phyloP scores from a whole-genome alignment of 176 grass and related monocot genomes.

The Cenchrus americanus region DNA sequence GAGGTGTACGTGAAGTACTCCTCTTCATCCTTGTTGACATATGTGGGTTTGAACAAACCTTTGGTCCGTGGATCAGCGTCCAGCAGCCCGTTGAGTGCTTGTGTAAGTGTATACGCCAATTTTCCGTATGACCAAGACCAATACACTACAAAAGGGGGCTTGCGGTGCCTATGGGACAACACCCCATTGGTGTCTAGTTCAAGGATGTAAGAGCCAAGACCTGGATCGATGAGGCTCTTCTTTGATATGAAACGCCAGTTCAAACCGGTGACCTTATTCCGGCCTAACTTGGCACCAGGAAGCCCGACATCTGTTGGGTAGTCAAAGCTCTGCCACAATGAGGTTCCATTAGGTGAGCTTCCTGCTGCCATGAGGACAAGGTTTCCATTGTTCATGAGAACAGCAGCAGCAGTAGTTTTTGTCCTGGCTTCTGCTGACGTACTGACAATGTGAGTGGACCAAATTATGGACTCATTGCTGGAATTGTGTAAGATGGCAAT shows the following conservation, averaged over 20 bases:
- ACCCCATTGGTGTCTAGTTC: constrained; percentile 24
- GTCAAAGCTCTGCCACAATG: constrained; percentile 61
- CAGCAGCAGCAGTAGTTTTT: neutral
- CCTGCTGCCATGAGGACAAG: neutral
- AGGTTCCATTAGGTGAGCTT: neutral
- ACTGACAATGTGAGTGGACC: neutral
- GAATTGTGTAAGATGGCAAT: neutral
- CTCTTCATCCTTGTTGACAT: constrained; percentile 12
- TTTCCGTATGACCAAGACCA: neutral
- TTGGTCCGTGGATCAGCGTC: neutral
- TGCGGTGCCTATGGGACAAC: neutral
- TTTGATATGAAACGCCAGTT: constrained; percentile 29
- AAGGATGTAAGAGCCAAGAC: constrained; percentile 25
- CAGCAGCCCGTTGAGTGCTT: neutral
- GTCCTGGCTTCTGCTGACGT: neutral
- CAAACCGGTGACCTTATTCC: constrained; percentile 28
- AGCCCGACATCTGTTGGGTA: constrained; percentile 45
- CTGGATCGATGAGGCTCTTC: constrained; percentile 42
- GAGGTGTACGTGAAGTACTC: neutral
- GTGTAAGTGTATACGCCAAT: neutral
- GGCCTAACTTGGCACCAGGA: constrained; percentile 42
- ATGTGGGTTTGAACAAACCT: neutral
- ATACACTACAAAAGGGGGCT: constrained; percentile 4
- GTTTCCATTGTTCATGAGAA: neutral
- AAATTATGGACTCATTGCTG: neutral